These are phyloP conservation scores for Neocucurbitaria cava DNA, from an alignment of 2,329 filamentous ascomycete species.

Conservation along the genomic window DNA sequence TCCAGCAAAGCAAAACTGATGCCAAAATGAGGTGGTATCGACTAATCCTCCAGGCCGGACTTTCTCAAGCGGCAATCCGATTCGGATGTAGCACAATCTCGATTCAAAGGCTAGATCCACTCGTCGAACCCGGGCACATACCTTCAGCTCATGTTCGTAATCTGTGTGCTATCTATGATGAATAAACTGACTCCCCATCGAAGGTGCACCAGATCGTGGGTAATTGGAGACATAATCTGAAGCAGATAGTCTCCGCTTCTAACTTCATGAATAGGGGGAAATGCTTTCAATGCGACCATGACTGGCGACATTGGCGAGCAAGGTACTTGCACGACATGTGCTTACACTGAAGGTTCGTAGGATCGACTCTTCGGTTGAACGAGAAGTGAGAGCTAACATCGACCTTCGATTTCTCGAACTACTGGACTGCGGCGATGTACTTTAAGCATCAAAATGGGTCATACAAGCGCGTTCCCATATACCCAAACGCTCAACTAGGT, in stretches of 20 bases:
- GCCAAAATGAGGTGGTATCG: background rate
- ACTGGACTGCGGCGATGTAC: constrained; percentile 42
- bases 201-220: too few species aligned
- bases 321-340: constrained; percentile 30
- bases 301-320: constrained; percentile 31
- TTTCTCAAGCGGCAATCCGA: background rate
- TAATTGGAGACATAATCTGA: too few species aligned
- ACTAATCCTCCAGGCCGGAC: background rate
- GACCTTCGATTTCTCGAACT: constrained; percentile 25
- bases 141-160: background rate
- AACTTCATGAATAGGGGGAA: too few species aligned
- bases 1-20: too few species aligned
- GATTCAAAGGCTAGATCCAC: background rate
- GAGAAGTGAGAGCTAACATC: too few species aligned
- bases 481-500: constrained; percentile 30
- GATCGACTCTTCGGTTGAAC: background rate
- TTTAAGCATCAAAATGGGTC: constrained; percentile 37
- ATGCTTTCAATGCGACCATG: constrained; percentile 31
- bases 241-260: too few species aligned
- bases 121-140: background rate
- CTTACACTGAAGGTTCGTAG: constrained; percentile 25
- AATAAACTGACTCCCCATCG: too few species aligned
- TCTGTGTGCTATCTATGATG: too few species aligned
- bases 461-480: constrained; percentile 31
- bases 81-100: background rate